These are phyloP conservation scores for Quaeritorhiza haematococci DNA, from an alignment of 371 early-diverging fungal species.

Conservation along the genomic window DNA sequence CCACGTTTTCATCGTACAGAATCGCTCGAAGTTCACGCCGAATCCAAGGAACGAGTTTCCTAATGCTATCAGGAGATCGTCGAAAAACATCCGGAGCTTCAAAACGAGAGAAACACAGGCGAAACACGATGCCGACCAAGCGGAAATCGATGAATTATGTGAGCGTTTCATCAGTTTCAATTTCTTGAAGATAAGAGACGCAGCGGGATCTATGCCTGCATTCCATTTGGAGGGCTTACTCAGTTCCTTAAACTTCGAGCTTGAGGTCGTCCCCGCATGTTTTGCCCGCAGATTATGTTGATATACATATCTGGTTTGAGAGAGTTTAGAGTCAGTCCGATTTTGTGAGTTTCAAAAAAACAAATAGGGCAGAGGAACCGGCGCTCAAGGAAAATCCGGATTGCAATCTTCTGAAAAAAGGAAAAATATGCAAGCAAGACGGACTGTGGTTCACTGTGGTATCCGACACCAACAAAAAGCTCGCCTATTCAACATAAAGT, in stretches of 20 bases:
- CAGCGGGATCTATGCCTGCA: background rate
- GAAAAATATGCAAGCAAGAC: background rate
- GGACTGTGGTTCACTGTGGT: background rate
- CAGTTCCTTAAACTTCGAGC: background rate
- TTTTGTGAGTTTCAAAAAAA: background rate
- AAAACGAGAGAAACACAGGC: background rate
- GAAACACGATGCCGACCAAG: background rate
- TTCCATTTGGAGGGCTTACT: background rate
- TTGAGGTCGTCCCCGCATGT: background rate
- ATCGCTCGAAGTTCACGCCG: slow-evolving; percentile 22
- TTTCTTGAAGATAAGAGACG: background rate
- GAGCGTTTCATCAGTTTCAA: too few species aligned
- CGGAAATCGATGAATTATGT: too few species aligned
- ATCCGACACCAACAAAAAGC: background rate
- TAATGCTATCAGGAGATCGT: background rate
- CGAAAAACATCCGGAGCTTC: slow-evolving; percentile 7
- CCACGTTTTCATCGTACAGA: slow-evolving; percentile 14
- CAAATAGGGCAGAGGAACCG: background rate
- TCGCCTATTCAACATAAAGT: too few species aligned
- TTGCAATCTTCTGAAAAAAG: background rate
- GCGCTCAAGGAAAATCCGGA: background rate
- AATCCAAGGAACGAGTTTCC: slow-evolving; percentile 21
- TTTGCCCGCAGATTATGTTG: background rate
- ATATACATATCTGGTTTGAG: background rate
- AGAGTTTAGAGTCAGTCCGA: background rate